phyloP scores from a whole-genome alignment of 495 filamentous ascomycete species.

The Xylona heveae region DNA sequence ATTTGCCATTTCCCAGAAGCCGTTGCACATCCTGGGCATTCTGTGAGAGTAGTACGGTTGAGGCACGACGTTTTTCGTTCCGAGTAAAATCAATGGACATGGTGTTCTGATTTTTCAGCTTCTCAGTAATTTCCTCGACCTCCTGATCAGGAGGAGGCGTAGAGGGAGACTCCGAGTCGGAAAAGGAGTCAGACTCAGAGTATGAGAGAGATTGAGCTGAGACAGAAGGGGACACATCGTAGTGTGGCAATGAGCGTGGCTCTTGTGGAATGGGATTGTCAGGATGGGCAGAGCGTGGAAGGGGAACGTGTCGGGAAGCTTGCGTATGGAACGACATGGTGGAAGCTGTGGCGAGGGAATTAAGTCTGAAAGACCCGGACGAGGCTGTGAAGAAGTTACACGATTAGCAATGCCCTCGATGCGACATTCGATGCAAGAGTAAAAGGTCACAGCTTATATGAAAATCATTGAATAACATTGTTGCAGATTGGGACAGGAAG shows the following conservation, averaged over 20 bases:
- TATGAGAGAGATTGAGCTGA: constrained; percentile 1
- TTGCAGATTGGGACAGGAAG: too few species aligned
- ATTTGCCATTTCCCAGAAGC: constrained; percentile 35
- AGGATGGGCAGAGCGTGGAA: too few species aligned
- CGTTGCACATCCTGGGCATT: constrained; percentile 52
- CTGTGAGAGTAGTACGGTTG: constrained; percentile 59
- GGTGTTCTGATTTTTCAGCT: constrained; percentile 14
- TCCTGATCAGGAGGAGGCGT: constrained; percentile 31
- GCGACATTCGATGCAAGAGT: too few species aligned
- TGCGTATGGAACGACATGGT: too few species aligned
- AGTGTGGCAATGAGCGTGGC: constrained; percentile 21
- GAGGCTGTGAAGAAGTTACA: too few species aligned
- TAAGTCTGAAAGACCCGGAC: too few species aligned
- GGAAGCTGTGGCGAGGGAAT: too few species aligned
- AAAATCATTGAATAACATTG: too few species aligned
- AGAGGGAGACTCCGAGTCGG: constrained; percentile 22
- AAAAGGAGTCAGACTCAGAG: constrained; percentile 13
- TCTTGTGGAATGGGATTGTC: constrained; percentile 35
- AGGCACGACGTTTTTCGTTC: constrained; percentile 42
- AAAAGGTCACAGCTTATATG: too few species aligned
- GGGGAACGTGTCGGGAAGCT: too few species aligned
- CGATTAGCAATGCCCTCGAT: too few species aligned
- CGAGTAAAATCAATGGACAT: constrained; percentile 12
- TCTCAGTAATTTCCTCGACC: constrained; percentile 23
- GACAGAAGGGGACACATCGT: constrained; percentile 12